A percentile compares a stretch with the other conserved stretches of the same genome.
These are phyloP conservation scores for Pythium phragmiticola DNA, from an alignment of 352 stramenopile species.

Conservation along the genomic window DNA sequence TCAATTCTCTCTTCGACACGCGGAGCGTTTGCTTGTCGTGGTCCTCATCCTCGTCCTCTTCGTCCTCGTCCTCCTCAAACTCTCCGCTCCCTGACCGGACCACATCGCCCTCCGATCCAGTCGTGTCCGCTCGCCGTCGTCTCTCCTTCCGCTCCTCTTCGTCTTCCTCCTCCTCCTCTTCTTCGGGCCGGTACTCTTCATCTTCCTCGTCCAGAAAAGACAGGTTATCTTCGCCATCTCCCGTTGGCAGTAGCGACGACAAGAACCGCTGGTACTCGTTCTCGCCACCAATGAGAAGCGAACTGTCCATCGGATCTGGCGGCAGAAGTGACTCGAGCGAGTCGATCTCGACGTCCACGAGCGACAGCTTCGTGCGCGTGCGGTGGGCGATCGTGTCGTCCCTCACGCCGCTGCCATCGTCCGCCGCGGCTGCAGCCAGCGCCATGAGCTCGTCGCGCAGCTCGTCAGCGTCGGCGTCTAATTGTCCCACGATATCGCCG, in stretches of 20 bases:
- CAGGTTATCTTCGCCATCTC: constrained; percentile 62
- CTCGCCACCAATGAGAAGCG: constrained; percentile 28
- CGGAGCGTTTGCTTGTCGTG: constrained; percentile 33
- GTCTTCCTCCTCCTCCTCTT: constrained; percentile 70
- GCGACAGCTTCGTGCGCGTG: constrained; percentile 75
- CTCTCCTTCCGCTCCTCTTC: constrained; percentile 21
- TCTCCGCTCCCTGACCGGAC: constrained; percentile 69
- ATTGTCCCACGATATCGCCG: neutral
- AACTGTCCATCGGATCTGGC: constrained; percentile 25
- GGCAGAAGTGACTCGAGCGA: constrained; percentile 62
- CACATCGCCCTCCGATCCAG: neutral
- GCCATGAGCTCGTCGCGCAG: constrained; percentile 11
- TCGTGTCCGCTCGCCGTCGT: constrained; percentile 15
- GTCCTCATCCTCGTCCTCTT: constrained; percentile 36
- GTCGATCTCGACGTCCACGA: constrained; percentile 74
- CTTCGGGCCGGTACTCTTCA: constrained; percentile 72
- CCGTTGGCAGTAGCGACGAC: constrained; percentile 58
- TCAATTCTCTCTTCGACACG: constrained; percentile 84
- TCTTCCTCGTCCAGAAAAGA: constrained; percentile 86
- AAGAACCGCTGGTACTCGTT: constrained; percentile 86
- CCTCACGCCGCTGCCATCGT: neutral
- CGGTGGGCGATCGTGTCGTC: constrained; percentile 61
- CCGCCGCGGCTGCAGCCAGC: constrained; percentile 1
- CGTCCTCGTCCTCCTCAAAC: constrained; percentile 62
- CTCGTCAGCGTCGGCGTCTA: constrained; percentile 1